phyloP scores from a whole-genome alignment of 208 protist genomes.

The Crithidia bombi region DNA sequence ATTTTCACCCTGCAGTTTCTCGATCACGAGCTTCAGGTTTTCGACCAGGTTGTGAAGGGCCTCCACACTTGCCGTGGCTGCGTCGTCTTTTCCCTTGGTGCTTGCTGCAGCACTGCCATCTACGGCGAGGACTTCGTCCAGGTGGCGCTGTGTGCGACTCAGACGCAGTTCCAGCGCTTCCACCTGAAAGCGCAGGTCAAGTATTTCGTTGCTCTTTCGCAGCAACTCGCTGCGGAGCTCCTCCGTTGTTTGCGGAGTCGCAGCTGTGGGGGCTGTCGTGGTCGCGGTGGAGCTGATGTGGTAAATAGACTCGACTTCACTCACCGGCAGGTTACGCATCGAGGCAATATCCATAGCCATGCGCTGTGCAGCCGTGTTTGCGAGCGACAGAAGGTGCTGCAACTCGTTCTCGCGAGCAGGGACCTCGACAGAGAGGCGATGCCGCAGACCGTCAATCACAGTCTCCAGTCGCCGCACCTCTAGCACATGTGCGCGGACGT shows the following conservation, averaged over 20 bases:
- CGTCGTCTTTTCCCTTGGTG: constrained; percentile 3
- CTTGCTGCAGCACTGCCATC: constrained; percentile 31
- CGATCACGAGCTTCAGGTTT: constrained; percentile 78
- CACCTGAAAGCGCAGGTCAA: constrained; percentile 74
- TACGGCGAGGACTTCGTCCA: constrained; percentile 59
- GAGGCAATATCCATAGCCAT: constrained; percentile 56
- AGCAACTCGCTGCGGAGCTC: constrained; percentile 44
- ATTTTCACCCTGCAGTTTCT: constrained; percentile 80
- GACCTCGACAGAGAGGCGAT: constrained; percentile 58
- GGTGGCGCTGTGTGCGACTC: constrained; percentile 65
- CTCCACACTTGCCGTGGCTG: constrained; percentile 21
- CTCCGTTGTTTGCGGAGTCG: constrained; percentile 30
- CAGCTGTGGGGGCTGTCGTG: not conserved
- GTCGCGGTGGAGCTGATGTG: constrained; percentile 1
- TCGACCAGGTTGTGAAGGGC: constrained; percentile 68
- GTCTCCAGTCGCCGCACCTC: constrained; percentile 58
- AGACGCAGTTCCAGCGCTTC: constrained; percentile 71
- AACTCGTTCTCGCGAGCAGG: constrained; percentile 46
- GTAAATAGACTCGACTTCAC: constrained; percentile 38
- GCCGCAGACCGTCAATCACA: constrained; percentile 64
- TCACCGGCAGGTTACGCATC: constrained; percentile 29
- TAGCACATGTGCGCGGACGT: constrained; percentile 49
- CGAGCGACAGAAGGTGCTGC: constrained; percentile 36
- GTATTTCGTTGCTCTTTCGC: constrained; percentile 58
- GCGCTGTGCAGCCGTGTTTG: constrained; percentile 32